Evolutionary conservation across 495 filamentous ascomycete genomes (phyloP).

Genomic region (Mycothermus thermophilus): DNA sequence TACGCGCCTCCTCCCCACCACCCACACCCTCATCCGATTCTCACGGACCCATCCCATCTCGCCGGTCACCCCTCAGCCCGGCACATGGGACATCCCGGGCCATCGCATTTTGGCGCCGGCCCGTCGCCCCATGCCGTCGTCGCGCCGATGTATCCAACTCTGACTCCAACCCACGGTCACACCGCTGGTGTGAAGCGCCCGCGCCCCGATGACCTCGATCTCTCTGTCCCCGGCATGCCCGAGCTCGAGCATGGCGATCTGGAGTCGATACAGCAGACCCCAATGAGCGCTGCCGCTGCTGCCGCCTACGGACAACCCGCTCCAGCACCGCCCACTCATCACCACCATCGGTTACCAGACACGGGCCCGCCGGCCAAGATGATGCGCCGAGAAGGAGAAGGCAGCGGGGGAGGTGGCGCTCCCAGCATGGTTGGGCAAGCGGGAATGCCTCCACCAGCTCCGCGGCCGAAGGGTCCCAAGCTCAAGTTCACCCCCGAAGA

Average conservation of each 20-base stretch:
- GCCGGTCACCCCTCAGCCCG: conserved; percentile 31
- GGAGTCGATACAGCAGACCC: conserved; percentile 35
- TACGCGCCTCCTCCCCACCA: conserved; percentile 34
- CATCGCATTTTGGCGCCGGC: conserved; percentile 29
- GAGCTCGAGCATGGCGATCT: conserved; percentile 34
- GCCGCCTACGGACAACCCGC: conserved; percentile 28
- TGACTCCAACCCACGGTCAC: conserved; percentile 28
- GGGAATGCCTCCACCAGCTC: conserved; percentile 70
- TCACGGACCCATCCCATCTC: conserved; percentile 34
- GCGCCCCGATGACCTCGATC: conserved; percentile 35
- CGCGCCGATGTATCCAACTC: conserved; percentile 31
- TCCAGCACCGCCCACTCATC: conserved; percentile 39
- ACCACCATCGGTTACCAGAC: conserved; percentile 60
- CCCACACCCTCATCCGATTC: conserved; percentile 32
- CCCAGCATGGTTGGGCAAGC: conserved; percentile 65
- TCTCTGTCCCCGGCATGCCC: conserved; percentile 36
- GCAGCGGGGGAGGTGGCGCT: conserved; percentile 32
- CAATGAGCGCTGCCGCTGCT: too few relatives aligned
- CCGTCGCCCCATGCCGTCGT: conserved; percentile 31
- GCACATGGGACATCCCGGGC: conserved; percentile 33
- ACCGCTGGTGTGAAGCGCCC: conserved; percentile 31
- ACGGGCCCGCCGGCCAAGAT: conserved; percentile 45
- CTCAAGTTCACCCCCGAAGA: conserved; percentile 84
- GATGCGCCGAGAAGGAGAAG: conserved; percentile 37
- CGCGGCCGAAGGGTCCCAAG: conserved; percentile 66